These are phyloP conservation scores for Mitragyna speciosa DNA, from an alignment of 257 asterid species.

Conservation along the genomic window DNA sequence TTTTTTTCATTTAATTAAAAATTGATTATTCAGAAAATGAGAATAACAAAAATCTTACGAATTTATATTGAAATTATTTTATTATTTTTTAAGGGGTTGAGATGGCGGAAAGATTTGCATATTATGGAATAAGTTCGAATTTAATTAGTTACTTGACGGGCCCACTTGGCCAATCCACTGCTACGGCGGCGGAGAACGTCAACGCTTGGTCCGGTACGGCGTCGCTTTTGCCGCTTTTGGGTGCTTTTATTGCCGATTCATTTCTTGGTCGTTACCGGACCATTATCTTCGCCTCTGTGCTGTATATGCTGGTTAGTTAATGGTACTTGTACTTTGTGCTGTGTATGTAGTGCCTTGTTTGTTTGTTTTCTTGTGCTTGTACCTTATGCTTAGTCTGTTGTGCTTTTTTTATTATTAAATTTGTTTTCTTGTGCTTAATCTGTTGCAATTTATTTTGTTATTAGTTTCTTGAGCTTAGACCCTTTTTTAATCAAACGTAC, in stretches of 20 bases:
- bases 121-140: slow-evolving; percentile 35
- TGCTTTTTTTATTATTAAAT: no score
- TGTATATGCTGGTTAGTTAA: slow-evolving; percentile 34
- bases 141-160: slow-evolving; percentile 43
- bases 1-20: no score
- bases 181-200: slow-evolving; percentile 38
- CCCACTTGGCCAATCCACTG: slow-evolving; percentile 42
- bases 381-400: no score
- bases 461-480: no score
- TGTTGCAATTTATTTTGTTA: no score
- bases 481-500: no score
- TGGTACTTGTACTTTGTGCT: not conserved
- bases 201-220: slow-evolving; percentile 40
- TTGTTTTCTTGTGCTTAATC: no score
- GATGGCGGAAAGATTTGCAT: slow-evolving; percentile 43
- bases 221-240: slow-evolving; percentile 33
- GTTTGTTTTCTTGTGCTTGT: no score
- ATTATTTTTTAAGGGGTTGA: slow-evolving; percentile 30
- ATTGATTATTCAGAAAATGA: no score
- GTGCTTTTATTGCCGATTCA: slow-evolving; percentile 41
- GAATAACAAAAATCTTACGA: not conserved
- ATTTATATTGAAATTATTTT: no score
- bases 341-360: no score
- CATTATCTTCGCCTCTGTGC: slow-evolving; percentile 34
- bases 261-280: slow-evolving; percentile 42